Conservation (phyloP, 2,329 filamentous ascomycete species). For the Neonectria hederae region DNA sequence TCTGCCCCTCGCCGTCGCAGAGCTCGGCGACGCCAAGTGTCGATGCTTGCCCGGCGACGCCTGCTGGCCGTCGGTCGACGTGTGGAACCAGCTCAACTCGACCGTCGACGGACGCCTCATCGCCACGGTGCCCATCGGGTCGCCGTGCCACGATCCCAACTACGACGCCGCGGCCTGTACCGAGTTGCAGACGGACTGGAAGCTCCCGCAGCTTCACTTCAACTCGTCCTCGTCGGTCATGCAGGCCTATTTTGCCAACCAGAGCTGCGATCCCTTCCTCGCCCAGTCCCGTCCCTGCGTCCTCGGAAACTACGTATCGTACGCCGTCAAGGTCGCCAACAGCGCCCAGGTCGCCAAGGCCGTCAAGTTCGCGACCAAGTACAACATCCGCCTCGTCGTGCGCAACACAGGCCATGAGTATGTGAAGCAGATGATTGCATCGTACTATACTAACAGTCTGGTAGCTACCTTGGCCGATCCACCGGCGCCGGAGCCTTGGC, state of each 20-base stretch:
- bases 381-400: conserved; percentile 61
- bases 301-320: conserved; percentile 56
- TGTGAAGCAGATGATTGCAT: too few relatives aligned
- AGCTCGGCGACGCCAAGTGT: conserved; percentile 44
- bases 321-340: conserved; percentile 49
- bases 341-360: conserved; percentile 46
- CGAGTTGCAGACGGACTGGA: conserved; percentile 55
- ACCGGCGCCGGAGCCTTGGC: conserved; percentile 60
- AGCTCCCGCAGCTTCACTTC: conserved; percentile 52
- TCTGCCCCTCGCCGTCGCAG: conserved; percentile 26
- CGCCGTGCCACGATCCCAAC: conserved; percentile 58
- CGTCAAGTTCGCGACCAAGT: conserved; percentile 43
- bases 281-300: conserved; percentile 48
- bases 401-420: conserved; percentile 65
- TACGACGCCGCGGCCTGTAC: conserved; percentile 59
- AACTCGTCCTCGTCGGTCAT: conserved; percentile 43
- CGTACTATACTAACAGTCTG: background rate
- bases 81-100: conserved; percentile 61
- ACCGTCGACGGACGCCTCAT: conserved; percentile 61
- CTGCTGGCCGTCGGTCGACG: conserved; percentile 59
- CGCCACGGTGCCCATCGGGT: conserved; percentile 59
- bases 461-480: conserved; percentile 58
- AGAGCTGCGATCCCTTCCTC: conserved; percentile 52
- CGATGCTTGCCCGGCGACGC: conserved; percentile 60
- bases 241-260: conserved; percentile 51